Conservation (phyloP, 2,329 filamentous ascomycete species). For the Talaromyces amestolkiae region DNA sequence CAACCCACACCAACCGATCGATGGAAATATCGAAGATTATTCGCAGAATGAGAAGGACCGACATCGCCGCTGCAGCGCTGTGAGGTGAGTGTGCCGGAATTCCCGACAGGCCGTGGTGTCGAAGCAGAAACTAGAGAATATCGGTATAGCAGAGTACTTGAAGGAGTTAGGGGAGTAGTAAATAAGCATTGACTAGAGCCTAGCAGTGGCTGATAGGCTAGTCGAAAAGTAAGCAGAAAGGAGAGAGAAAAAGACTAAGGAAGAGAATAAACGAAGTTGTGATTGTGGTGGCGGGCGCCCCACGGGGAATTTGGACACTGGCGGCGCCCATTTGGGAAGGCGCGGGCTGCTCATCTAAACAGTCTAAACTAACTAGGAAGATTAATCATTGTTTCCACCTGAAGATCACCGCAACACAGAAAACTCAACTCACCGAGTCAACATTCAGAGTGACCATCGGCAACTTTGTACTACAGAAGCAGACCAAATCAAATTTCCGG, state of each 20-base stretch:
- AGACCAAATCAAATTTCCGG: slow-evolving; percentile 3
- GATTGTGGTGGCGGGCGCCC: neutral
- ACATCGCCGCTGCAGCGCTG: neutral
- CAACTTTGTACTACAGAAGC: neutral
- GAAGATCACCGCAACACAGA: neutral
- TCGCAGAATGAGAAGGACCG: neutral
- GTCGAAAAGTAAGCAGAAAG: neutral
- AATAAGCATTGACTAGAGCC: neutral
- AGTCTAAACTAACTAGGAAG: too few species aligned
- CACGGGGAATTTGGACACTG: neutral
- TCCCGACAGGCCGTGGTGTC: neutral
- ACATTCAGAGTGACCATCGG: neutral
- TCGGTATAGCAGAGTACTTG: neutral
- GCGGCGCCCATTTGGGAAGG: neutral
- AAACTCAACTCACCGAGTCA: neutral
- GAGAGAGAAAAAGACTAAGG: neutral
- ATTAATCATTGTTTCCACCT: neutral
- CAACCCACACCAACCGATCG: neutral
- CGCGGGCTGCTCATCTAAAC: neutral
- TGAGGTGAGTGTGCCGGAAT: neutral
- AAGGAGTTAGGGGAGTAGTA: neutral
- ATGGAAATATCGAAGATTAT: neutral
- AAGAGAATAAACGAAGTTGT: neutral
- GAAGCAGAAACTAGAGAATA: neutral
- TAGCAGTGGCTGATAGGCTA: neutral